These are phyloP conservation scores for Volvox carteri DNA, from an alignment of 163 green algal genomes.

Conservation along the genomic window DNA sequence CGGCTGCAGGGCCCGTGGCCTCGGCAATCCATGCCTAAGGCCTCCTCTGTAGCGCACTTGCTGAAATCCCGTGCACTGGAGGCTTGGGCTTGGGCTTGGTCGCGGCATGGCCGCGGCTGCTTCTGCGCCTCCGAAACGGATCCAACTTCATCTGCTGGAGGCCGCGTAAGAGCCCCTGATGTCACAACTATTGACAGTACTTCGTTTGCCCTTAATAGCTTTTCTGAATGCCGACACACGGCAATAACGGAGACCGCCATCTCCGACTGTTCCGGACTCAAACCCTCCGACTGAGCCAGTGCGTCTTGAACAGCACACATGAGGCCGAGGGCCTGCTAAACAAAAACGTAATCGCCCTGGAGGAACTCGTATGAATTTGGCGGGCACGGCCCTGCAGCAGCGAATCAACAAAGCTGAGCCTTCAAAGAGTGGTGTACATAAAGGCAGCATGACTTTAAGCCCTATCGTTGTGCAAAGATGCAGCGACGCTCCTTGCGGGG, in stretches of 20 bases:
- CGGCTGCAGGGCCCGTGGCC: no score
- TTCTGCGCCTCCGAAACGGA: slow-evolving; percentile 7
- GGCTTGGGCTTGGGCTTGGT: background rate
- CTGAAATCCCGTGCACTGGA: no score
- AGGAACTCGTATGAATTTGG: background rate
- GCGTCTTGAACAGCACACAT: slow-evolving; percentile 38
- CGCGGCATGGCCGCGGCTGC: background rate
- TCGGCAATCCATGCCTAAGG: no score
- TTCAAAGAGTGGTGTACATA: background rate
- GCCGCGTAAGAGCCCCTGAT: background rate
- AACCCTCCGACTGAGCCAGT: background rate
- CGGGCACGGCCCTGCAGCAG: slow-evolving; percentile 12
- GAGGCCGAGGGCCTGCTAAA: background rate
- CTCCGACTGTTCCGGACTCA: slow-evolving; percentile 18
- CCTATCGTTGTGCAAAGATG: no score
- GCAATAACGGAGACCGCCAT: slow-evolving; percentile 30
- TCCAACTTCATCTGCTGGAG: background rate
- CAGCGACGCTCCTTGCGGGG: background rate
- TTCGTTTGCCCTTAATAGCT: background rate
- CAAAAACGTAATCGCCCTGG: background rate
- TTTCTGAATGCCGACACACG: background rate
- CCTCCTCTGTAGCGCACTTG: background rate
- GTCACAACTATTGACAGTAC: slow-evolving; percentile 1
- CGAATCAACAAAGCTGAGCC: slow-evolving; percentile 6
- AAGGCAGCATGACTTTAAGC: background rate